Evolutionary conservation across 2,329 filamentous ascomycete species (phyloP), one percentile per base, ranked within the genome.

Genomic region (Onygena corvina): DNA sequence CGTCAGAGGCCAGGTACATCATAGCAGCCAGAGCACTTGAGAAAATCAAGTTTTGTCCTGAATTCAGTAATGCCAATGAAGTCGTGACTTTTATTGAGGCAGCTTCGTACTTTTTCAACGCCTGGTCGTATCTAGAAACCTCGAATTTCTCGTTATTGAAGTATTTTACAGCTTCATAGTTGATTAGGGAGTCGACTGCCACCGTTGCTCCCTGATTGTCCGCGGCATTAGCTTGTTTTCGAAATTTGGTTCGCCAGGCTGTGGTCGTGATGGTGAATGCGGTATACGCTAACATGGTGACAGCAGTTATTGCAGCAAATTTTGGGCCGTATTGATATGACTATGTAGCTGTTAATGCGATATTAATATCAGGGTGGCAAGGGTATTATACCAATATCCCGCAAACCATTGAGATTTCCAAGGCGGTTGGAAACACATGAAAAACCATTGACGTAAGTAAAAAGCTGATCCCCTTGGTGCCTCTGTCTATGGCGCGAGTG

Each of bases 101-200:
- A 64, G 84, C 84, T 65, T 98, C 86, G 64, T 98, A 98, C 52
- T 83, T 77, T 56, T 81, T 76, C 20, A 98, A 72, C 0, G 92
- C 88, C 58, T 82, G 79, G 66, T 96, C 89, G 64, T 98, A 98
- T 35, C 92, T 80, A 27, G 78, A 76, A 36, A 94, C 86, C 69
- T 98, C 92, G 57, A 88, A 96, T 56, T 84, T 86, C 63, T 98
- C 93, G 61, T 98, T 98, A 72, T 98, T 98, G 71, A 96, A 98
- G 71, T 96, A 94, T 69, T 98, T 98, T 62, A 98, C 92, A 11
- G 93, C 90, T 67, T 98, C 92, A 61, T 95, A 98, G 70, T 98
- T 98, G 73, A 98, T 94, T 46, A 98, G 72, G 0, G 89, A 94
- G 68, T 98, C 92, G 1, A 96, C 89, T 0, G 90, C 90, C 5